Conservation (phyloP, 257 asterid genomes). For the Lycium barbarum region DNA sequence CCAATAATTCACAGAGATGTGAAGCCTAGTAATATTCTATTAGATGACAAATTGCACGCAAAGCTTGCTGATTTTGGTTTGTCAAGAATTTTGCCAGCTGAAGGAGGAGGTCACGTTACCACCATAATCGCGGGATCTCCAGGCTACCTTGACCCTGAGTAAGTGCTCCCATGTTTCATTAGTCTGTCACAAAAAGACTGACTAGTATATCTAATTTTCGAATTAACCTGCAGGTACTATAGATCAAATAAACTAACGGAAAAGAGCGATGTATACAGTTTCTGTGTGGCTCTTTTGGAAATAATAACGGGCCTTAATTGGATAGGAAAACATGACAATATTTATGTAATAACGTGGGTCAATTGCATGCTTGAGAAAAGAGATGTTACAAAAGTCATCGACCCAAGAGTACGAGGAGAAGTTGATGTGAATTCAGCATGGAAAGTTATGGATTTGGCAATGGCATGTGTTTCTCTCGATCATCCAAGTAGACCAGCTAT, state of each 20-base stretch:
- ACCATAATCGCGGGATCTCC: slow-evolving; percentile 43
- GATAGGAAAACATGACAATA: neutral
- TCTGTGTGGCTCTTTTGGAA: slow-evolving; percentile 41
- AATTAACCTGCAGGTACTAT: slow-evolving; percentile 27
- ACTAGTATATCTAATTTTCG: neutral
- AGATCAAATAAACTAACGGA: slow-evolving; percentile 34
- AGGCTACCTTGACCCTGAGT: slow-evolving; percentile 56
- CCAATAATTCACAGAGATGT: slow-evolving; percentile 55
- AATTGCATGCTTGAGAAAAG: slow-evolving; percentile 29
- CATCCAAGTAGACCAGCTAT: no score
- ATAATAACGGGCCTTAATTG: slow-evolving; percentile 31
- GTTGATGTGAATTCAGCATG: slow-evolving; percentile 26
- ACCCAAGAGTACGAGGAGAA: slow-evolving; percentile 40
- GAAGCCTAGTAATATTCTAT: slow-evolving; percentile 45
- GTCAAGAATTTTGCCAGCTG: slow-evolving; percentile 42
- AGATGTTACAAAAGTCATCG: slow-evolving; percentile 31
- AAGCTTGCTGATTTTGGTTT: slow-evolving; percentile 57
- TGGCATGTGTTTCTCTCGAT: no score
- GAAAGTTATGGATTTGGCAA: slow-evolving; percentile 29
- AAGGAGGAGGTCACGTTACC: slow-evolving; percentile 32
- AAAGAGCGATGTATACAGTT: slow-evolving; percentile 47
- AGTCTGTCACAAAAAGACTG: neutral
- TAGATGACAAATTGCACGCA: slow-evolving; percentile 43
- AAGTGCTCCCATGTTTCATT: neutral
- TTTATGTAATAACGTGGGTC: slow-evolving; percentile 43